Conservation (phyloP, 352 stramenopile species). For the Nothophytophthora sp. region DNA sequence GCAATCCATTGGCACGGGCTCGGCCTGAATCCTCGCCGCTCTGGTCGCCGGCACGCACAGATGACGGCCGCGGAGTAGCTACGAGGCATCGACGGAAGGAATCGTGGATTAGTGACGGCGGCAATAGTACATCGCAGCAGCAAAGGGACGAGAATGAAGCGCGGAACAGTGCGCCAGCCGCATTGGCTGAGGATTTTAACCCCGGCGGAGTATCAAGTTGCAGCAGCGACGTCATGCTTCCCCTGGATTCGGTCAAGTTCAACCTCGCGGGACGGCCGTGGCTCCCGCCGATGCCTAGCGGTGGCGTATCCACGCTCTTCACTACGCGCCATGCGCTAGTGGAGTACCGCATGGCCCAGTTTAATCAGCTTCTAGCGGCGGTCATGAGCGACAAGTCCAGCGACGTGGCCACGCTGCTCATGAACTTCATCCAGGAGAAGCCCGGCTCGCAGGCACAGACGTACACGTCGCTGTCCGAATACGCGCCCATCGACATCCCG, state of each 20-base stretch:
- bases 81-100: constrained; percentile 18
- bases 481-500: constrained; percentile 70
- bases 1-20: constrained; percentile 34
- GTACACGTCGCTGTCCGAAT: constrained; percentile 77
- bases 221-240: constrained; percentile 41
- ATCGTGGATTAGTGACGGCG: constrained; percentile 30
- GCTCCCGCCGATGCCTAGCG: constrained; percentile 51
- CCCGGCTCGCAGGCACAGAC: constrained; percentile 46
- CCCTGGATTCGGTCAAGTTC: constrained; percentile 57
- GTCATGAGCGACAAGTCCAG: constrained; percentile 66
- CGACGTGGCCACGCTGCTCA: constrained; percentile 60
- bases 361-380: constrained; percentile 70
- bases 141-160: constrained; percentile 28
- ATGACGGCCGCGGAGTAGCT: constrained; percentile 20
- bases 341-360: constrained; percentile 61
- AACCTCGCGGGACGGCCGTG: constrained; percentile 46
- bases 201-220: constrained; percentile 32
- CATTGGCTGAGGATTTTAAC: constrained; percentile 8
- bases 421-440: constrained; percentile 82
- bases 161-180: constrained; percentile 21
- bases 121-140: constrained; percentile 12
- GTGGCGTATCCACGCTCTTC: constrained; percentile 66
- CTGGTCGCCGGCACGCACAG: constrained; percentile 44
- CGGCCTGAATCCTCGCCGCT: constrained; percentile 45
- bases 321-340: constrained; percentile 58